These are phyloP conservation scores for Stachybotrys chlorohalonatus DNA, from an alignment of 2,329 filamentous ascomycete species.

Conservation along the genomic window DNA sequence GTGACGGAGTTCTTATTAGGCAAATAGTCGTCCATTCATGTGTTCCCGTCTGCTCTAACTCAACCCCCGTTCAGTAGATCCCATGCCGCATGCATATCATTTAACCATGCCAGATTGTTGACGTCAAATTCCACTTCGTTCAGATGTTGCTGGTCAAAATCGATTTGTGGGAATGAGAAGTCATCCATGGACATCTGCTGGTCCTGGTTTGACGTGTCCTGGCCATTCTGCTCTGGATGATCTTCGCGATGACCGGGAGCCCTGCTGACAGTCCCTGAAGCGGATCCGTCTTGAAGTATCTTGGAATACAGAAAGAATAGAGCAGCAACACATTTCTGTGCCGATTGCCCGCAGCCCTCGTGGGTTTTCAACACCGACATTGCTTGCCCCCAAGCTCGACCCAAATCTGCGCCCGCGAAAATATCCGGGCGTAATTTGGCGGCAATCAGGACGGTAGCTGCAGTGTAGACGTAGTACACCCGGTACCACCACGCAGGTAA, in stretches of 20 bases:
- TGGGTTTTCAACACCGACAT: conserved; percentile 21
- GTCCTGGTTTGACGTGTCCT: too few species aligned
- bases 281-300: conserved; percentile 12
- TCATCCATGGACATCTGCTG: too few species aligned
- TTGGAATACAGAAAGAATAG: conserved; percentile 24
- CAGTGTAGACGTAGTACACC: conserved; percentile 26
- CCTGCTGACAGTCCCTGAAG: neutral
- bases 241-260: neutral
- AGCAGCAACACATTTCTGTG: conserved; percentile 20
- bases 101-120: conserved; percentile 23
- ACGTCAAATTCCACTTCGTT: conserved; percentile 19
- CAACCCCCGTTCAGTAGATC: conserved; percentile 15
- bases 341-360: conserved; percentile 22
- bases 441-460: conserved; percentile 24
- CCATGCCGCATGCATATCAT: conserved; percentile 21
- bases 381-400: conserved; percentile 21
- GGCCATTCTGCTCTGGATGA: neutral
- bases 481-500: conserved; percentile 31
- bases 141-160: conserved; percentile 13
- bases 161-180: conserved; percentile 9
- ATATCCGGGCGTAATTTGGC: conserved; percentile 23
- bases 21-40: too few species aligned
- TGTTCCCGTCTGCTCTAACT: neutral
- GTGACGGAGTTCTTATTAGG: too few species aligned
- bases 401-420: conserved; percentile 16